Percentiles rank a stretch among this genome's conserved stretches.
phyloP scores from a whole-genome alignment of 2,329 filamentous ascomycete genomes.

The Fusarium sp. region DNA sequence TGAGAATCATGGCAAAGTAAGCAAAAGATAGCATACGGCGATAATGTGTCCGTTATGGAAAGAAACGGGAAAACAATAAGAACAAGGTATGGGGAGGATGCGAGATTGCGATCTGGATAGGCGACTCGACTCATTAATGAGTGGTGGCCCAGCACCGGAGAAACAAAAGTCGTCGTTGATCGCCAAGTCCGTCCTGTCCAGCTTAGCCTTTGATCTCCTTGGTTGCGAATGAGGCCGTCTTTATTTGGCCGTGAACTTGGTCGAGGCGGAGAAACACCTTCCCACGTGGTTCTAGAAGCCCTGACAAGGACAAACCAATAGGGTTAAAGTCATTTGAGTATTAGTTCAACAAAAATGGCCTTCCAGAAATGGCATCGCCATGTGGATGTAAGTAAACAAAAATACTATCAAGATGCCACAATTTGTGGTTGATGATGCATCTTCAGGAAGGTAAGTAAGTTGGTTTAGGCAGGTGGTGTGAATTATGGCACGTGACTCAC shows the following conservation, averaged over 20 bases:
- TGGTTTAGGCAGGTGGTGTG: constrained; percentile 2
- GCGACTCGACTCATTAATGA: constrained; percentile 28
- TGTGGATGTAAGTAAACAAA: background rate
- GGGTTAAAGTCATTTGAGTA: background rate
- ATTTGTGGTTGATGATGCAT: constrained; percentile 8
- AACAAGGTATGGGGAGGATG: constrained; percentile 11
- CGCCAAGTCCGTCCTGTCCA: background rate
- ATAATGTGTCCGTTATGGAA: constrained; percentile 8
- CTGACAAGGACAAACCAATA: background rate
- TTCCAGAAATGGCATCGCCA: background rate
- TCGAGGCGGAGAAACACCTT: background rate
- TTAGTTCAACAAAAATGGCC: background rate
- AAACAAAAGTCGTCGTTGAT: constrained; percentile 1
- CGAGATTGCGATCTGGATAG: constrained; percentile 32
- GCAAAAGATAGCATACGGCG: constrained; percentile 6
- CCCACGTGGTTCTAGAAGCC: background rate
- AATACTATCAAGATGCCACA: background rate
- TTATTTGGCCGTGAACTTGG: background rate
- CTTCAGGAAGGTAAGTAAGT: constrained; percentile 23
- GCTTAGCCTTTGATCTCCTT: constrained; percentile 1
- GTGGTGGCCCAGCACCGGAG: constrained; percentile 10
- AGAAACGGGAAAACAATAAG: constrained; percentile 4
- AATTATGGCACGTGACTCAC: constrained; percentile 32
- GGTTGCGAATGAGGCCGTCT: background rate
- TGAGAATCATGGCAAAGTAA: background rate